Percentiles rank a stretch among this genome's conserved stretches.
Evolutionary conservation across 257 asterid genomes (phyloP).

Genomic region (Cordia subcordata): DNA sequence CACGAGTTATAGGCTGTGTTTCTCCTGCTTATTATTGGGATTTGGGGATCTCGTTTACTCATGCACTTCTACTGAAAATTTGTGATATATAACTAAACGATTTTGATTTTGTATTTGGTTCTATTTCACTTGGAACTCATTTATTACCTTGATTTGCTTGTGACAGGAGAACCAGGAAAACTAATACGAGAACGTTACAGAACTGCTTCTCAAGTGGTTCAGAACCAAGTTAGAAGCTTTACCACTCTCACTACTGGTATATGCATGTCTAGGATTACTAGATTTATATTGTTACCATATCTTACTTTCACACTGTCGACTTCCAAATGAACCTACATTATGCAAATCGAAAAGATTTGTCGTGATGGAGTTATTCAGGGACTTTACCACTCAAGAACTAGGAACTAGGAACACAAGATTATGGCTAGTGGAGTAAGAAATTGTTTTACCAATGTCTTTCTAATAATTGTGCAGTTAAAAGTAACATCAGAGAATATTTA

Average conservation of each 20-base stretch:
- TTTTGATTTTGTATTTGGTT: background rate
- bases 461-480: no score
- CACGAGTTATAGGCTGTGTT: background rate
- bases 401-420: background rate
- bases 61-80: background rate
- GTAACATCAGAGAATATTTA: no score
- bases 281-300: background rate
- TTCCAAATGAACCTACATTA: background rate
- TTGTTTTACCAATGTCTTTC: no score
- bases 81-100: background rate
- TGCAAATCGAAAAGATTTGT: background rate
- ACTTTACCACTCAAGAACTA: background rate
- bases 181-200: slow-evolving; percentile 94
- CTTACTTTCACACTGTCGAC: background rate
- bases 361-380: background rate
- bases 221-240: slow-evolving; percentile 93
- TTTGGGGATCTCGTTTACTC: background rate
- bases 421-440: background rate
- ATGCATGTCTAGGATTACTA: slow-evolving; percentile 34
- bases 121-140: slow-evolving; percentile 5
- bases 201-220: slow-evolving; percentile 98
- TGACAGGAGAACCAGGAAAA: slow-evolving; percentile 94
- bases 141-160: slow-evolving; percentile 20
- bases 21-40: background rate
- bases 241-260: slow-evolving; percentile 49